These are phyloP conservation scores for Sphagnum magellanicum DNA, from an alignment of 228 moss, liverwort and hornwort species.

Conservation along the genomic window DNA sequence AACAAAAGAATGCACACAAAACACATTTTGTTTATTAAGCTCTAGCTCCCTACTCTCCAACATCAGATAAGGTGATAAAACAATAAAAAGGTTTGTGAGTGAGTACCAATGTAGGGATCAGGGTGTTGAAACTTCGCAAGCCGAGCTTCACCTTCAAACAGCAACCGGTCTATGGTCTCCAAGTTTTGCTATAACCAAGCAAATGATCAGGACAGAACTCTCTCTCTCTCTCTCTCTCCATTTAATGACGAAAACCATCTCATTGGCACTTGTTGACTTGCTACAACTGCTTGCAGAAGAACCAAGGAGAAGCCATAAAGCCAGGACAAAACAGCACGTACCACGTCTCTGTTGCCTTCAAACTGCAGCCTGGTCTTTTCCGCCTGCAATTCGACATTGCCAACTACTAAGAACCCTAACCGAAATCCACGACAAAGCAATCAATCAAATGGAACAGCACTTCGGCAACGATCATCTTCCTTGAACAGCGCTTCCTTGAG, in stretches of 20 bases:
- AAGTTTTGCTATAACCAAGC: slow-evolving; percentile 43
- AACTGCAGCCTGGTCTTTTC: slow-evolving; percentile 68
- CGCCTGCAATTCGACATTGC: slow-evolving; percentile 35
- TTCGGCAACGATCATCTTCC: too few species aligned
- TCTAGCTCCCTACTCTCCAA: neutral
- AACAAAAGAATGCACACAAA: neutral
- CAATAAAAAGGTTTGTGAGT: neutral
- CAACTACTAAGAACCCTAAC: neutral
- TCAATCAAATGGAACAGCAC: neutral
- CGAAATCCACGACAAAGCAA: neutral
- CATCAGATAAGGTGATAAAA: neutral
- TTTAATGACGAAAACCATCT: neutral
- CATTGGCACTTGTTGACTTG: neutral
- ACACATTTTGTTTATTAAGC: neutral
- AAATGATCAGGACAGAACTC: neutral
- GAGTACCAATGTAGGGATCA: slow-evolving; percentile 70
- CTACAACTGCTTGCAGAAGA: neutral
- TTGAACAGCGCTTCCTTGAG: too few species aligned
- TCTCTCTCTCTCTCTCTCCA: neutral
- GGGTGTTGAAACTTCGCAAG: slow-evolving; percentile 63
- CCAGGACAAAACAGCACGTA: slow-evolving; percentile 12
- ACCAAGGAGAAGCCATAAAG: neutral
- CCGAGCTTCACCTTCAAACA: slow-evolving; percentile 53
- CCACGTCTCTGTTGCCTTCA: slow-evolving; percentile 77
- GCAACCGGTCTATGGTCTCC: slow-evolving; percentile 67